phyloP scores from a whole-genome alignment of 345 rosid species.

The Citrus glauca region DNA sequence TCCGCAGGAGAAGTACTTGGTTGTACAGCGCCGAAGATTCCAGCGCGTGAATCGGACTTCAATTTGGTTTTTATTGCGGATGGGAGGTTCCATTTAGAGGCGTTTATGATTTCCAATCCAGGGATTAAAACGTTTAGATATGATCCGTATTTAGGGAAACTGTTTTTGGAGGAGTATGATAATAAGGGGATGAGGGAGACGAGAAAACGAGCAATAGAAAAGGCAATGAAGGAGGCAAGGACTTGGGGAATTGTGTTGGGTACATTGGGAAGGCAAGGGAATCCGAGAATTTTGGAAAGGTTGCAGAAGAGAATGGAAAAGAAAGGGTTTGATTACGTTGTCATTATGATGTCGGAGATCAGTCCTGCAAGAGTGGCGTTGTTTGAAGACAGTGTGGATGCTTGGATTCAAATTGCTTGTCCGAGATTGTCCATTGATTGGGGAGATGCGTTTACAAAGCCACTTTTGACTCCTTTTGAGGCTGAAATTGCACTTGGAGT shows the following conservation, averaged over 20 bases:
- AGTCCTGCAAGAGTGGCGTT: slow-evolving; percentile 65
- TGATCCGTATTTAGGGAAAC: slow-evolving; percentile 75
- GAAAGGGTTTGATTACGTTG: slow-evolving; percentile 49
- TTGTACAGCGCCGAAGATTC: slow-evolving; percentile 72
- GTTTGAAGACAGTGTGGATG: slow-evolving; percentile 84
- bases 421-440: slow-evolving; percentile 94
- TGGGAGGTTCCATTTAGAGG: slow-evolving; percentile 89
- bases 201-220: slow-evolving; percentile 53
- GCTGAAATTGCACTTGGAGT: slow-evolving; percentile 82
- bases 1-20: slow-evolving; percentile 92
- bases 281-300: slow-evolving; percentile 70
- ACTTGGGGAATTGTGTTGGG: slow-evolving; percentile 88
- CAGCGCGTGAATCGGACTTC: slow-evolving; percentile 20
- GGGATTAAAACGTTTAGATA: slow-evolving; percentile 66
- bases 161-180: slow-evolving; percentile 90
- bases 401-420: slow-evolving; percentile 96
- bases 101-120: slow-evolving; percentile 91
- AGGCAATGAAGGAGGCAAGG: slow-evolving; percentile 39
- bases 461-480: slow-evolving; percentile 78
- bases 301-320: slow-evolving; percentile 75
- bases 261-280: slow-evolving; percentile 95
- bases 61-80: slow-evolving; percentile 78
- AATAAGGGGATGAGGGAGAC: slow-evolving; percentile 85
- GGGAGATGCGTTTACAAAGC: slow-evolving; percentile 89
- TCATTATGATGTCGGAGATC: slow-evolving; percentile 84